Conservation (phyloP, 2,329 filamentous ascomycete species). For the Fusarium sp. region DNA sequence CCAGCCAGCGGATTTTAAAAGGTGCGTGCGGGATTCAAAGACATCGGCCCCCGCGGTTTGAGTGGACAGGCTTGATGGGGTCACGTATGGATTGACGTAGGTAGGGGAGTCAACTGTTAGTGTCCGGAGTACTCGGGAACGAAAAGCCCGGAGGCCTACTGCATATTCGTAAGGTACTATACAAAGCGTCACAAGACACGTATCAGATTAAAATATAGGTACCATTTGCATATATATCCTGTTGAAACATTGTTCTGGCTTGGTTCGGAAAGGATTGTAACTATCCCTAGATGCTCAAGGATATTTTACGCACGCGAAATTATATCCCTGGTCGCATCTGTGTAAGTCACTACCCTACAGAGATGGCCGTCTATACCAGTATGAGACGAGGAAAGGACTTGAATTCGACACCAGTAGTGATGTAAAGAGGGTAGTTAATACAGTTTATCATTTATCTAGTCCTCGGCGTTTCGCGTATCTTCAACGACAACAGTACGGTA, state of each 20-base stretch:
- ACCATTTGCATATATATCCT: not conserved
- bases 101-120: conserved; percentile 35
- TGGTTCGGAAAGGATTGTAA: not conserved
- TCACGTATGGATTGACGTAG: conserved; percentile 26
- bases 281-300: not conserved
- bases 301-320: not conserved
- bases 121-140: conserved; percentile 37
- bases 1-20: conserved; percentile 15
- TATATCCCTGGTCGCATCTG: not conserved
- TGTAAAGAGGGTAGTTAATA: not conserved
- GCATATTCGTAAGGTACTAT: not conserved
- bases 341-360: not conserved
- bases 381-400: not conserved
- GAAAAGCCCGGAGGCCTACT: conserved; percentile 4
- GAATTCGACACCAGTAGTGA: not conserved
- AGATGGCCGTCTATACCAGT: not conserved
- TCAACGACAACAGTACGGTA: not conserved
- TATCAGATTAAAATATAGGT: too few species aligned
- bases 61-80: conserved; percentile 13
- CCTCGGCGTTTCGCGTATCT: not conserved
- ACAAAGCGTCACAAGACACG: not conserved
- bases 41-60: conserved; percentile 34
- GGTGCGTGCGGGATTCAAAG: conserved; percentile 41
- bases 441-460: not conserved
- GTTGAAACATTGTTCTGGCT: not conserved